Evolutionary conservation across 768 basidiomycete genomes (phyloP).

Genomic region (Pilatotrama ljubarskyi): DNA sequence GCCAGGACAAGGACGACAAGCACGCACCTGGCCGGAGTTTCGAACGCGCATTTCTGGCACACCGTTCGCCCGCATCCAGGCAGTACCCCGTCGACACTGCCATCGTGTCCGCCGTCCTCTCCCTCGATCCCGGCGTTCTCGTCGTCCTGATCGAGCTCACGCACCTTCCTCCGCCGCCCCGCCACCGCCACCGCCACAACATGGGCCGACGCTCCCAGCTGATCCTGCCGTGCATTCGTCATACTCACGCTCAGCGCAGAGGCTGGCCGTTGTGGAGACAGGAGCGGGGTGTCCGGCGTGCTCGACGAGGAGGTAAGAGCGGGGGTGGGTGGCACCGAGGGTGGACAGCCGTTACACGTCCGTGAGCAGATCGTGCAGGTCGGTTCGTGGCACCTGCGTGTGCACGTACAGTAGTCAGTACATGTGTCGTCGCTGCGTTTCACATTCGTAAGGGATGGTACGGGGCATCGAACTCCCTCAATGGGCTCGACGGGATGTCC

Average conservation of each 20-base stretch:
- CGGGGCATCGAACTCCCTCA: no score
- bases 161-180: conserved; percentile 33
- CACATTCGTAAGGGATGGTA: no score
- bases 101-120: conserved; percentile 5
- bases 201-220: not conserved
- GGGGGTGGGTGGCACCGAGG: conserved; percentile 39
- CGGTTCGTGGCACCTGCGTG: conserved; percentile 34
- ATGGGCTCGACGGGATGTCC: no score
- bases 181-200: not conserved
- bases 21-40: conserved; percentile 38
- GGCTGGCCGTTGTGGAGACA: conserved; percentile 29
- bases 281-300: conserved; percentile 21
- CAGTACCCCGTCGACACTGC: conserved; percentile 20
- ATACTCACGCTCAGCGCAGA: conserved; percentile 21
- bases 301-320: conserved; percentile 36
- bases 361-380: conserved; percentile 40
- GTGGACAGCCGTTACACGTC: conserved; percentile 37
- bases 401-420: not conserved
- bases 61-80: conserved; percentile 38
- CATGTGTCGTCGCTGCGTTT: not conserved
- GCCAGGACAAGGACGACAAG: not conserved
- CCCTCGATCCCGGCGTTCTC: conserved; percentile 7
- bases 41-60: conserved; percentile 38
- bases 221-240: not conserved
- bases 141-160: conserved; percentile 20